Percentiles rank a stretch among this genome's conserved stretches.
phyloP scores from a whole-genome alignment of 169 alveolate genomes.

The Plasmodium knowlesi region DNA sequence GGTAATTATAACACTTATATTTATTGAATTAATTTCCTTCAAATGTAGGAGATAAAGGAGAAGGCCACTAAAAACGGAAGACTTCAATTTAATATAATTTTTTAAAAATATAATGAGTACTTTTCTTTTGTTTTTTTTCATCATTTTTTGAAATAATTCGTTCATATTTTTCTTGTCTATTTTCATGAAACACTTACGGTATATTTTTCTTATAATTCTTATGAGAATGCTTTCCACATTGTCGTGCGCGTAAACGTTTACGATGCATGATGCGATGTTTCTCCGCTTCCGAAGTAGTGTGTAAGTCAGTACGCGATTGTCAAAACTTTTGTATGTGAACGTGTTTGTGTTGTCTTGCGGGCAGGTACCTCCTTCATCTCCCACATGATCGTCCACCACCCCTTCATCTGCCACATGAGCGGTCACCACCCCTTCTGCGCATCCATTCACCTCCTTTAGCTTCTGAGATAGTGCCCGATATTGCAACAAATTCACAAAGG shows the following conservation, averaged over 20 bases:
- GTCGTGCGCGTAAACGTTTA: slow-evolving; percentile 25
- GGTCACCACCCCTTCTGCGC: not conserved
- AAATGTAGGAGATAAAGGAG: slow-evolving; percentile 36
- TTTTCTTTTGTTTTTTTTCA: not conserved
- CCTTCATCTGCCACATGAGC: too few relatives aligned
- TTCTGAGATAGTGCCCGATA: slow-evolving; percentile 8
- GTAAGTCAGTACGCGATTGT: not conserved
- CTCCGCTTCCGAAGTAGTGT: not conserved
- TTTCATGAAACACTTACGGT: slow-evolving; percentile 6
- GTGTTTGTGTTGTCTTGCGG: not conserved
- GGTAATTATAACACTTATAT: slow-evolving; percentile 59
- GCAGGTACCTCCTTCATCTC: not conserved
- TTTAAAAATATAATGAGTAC: slow-evolving; percentile 56
- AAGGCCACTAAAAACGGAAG: slow-evolving; percentile 40
- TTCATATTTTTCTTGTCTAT: slow-evolving; percentile 27
- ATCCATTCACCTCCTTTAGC: slow-evolving; percentile 13
- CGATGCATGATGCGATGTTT: slow-evolving; percentile 19
- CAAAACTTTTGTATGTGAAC: not conserved
- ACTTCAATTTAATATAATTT: slow-evolving; percentile 44
- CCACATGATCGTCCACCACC: not conserved
- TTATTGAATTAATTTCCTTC: slow-evolving; percentile 38
- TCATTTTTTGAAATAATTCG: slow-evolving; percentile 20
- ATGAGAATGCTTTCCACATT: slow-evolving; percentile 54
- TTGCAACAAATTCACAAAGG: slow-evolving; percentile 30
- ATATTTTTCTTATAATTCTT: slow-evolving; percentile 29